phyloP scores from a whole-genome alignment of 140 eudicot species.

The Oenanthe javanica region DNA sequence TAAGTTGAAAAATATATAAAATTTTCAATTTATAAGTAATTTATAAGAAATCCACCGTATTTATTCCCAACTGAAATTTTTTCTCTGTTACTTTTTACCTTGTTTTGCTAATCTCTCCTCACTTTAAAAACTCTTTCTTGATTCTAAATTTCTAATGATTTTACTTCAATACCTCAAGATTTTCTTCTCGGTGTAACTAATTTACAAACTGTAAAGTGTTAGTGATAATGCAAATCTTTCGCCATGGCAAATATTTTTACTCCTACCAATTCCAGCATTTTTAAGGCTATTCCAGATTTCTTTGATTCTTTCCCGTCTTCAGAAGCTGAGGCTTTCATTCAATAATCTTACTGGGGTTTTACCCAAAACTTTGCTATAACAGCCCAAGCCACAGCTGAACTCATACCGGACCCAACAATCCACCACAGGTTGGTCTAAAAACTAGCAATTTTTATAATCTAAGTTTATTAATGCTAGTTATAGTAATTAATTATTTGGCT shows the following conservation, averaged over 20 bases:
- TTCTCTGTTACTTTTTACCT: too few species aligned
- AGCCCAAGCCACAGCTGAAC: too few species aligned
- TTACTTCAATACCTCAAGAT: conserved; percentile 37
- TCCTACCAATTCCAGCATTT: conserved; percentile 42
- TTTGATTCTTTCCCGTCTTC: conserved; percentile 50
- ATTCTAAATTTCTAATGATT: conserved; percentile 39
- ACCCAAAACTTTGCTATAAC: conserved; percentile 54
- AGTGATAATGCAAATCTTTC: conserved; percentile 37
- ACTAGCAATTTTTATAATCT: too few species aligned
- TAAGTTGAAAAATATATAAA: too few species aligned
- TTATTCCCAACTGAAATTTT: too few species aligned
- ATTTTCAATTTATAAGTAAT: too few species aligned
- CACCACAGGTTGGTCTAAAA: too few species aligned
- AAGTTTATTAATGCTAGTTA: too few species aligned
- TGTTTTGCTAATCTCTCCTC: conserved; percentile 43
- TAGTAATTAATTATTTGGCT: too few species aligned
- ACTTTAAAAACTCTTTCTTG: conserved; percentile 38
- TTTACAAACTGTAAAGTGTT: conserved; percentile 39
- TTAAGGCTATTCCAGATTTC: conserved; percentile 62
- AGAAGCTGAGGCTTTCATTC: conserved; percentile 44
- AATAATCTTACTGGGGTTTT: conserved; percentile 48
- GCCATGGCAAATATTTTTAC: conserved; percentile 43
- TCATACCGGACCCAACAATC: too few species aligned
- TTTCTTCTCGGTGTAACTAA: conserved; percentile 44
- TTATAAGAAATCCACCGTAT: too few species aligned